Percentiles rank a stretch among this genome's conserved stretches.
These are phyloP conservation scores for Russula dissimulans DNA, from an alignment of 768 basidiomycete genomes.

Conservation along the genomic window DNA sequence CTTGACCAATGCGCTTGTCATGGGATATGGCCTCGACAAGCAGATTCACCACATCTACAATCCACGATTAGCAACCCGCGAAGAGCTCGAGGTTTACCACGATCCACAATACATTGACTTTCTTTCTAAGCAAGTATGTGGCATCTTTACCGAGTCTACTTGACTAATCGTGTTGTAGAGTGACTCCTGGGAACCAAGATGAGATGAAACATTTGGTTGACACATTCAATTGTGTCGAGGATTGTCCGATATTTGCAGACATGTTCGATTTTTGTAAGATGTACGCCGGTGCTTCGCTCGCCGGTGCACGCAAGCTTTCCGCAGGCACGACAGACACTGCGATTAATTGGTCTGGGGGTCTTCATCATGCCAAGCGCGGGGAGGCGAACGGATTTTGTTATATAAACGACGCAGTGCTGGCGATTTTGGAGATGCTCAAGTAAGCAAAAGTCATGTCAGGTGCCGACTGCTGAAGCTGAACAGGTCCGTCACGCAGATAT, in stretches of 20 bases:
- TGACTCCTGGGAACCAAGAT: slow-evolving; percentile 66
- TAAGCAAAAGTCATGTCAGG: neutral
- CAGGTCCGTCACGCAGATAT: slow-evolving; percentile 40
- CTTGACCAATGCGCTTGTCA: slow-evolving; percentile 88
- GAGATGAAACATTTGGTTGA: slow-evolving; percentile 73
- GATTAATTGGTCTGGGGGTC: slow-evolving; percentile 97
- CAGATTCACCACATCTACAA: slow-evolving; percentile 89
- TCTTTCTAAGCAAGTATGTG: slow-evolving; percentile 62
- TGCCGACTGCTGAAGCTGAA: neutral
- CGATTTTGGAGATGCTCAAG: slow-evolving; percentile 80
- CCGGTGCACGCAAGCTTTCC: slow-evolving; percentile 81
- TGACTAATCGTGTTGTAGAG: slow-evolving; percentile 37
- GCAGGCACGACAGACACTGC: slow-evolving; percentile 89
- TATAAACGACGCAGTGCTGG: slow-evolving; percentile 93
- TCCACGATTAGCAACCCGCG: slow-evolving; percentile 80
- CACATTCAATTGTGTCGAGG: slow-evolving; percentile 90
- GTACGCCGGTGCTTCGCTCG: slow-evolving; percentile 88
- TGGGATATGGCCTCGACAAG: slow-evolving; percentile 94
- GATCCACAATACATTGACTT: slow-evolving; percentile 95
- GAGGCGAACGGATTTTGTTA: slow-evolving; percentile 99
- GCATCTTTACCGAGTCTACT: neutral
- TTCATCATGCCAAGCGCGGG: slow-evolving; percentile 96
- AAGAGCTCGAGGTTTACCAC: slow-evolving; percentile 85
- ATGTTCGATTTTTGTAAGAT: slow-evolving; percentile 91
- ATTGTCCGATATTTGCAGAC: slow-evolving; percentile 93